phyloP scores from a whole-genome alignment of 2,329 filamentous ascomycete genomes.

The Fusarium sp. region DNA sequence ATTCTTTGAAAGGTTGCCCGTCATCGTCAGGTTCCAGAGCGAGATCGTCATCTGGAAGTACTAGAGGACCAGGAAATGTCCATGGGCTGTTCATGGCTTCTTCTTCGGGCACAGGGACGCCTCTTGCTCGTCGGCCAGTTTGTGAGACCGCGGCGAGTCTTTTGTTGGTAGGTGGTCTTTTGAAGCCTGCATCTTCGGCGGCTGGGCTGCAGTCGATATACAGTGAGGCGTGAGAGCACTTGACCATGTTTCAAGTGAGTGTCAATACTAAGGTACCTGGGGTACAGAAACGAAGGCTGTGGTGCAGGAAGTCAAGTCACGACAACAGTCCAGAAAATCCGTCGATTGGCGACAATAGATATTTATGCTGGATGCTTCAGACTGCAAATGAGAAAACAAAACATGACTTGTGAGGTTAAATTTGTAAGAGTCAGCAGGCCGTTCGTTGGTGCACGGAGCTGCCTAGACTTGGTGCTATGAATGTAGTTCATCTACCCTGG shows the following conservation, averaged over 20 bases:
- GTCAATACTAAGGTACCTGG: neutral
- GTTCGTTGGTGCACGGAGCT: neutral
- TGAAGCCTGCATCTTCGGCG: slow-evolving; percentile 30
- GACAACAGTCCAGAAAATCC: too few species aligned
- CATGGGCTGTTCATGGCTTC: slow-evolving; percentile 32
- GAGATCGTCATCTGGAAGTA: slow-evolving; percentile 72
- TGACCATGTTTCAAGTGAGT: neutral
- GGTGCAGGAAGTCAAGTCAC: neutral
- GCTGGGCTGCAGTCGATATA: slow-evolving; percentile 28
- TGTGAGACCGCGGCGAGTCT: slow-evolving; percentile 26
- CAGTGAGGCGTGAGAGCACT: neutral
- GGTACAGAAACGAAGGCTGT: too few species aligned
- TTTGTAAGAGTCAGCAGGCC: neutral
- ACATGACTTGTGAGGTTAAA: neutral
- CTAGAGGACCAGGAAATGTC: slow-evolving; percentile 69
- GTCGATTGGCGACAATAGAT: neutral
- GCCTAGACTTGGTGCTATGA: neutral
- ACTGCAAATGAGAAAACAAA: neutral
- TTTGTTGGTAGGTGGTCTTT: slow-evolving; percentile 15
- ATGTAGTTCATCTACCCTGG: neutral
- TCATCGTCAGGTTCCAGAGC: slow-evolving; percentile 64
- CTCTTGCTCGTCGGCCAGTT: slow-evolving; percentile 44
- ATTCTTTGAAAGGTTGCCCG: slow-evolving; percentile 66
- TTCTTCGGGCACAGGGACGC: slow-evolving; percentile 23
- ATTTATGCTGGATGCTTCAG: neutral